Percentiles rank a stretch among this genome's conserved stretches.
Evolutionary conservation across 768 basidiomycete species (phyloP).

Genomic region (Mycena vitilis): DNA sequence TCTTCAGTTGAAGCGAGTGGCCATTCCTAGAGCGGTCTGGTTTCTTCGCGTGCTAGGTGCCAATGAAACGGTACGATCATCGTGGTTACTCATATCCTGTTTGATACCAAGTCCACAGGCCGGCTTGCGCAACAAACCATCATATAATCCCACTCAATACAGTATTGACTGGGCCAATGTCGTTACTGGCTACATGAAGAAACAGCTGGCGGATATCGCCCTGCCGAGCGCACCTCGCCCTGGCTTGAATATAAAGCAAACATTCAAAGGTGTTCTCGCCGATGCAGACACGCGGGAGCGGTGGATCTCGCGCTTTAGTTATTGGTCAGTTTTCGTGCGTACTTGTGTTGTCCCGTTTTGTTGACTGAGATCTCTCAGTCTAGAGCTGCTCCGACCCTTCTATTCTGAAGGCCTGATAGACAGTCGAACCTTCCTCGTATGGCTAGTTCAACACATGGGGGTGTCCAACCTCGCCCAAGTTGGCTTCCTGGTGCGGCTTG

Average conservation of each 20-base stretch:
- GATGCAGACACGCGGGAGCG: conserved; percentile 76
- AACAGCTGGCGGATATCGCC: conserved; percentile 82
- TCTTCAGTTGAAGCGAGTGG: conserved; percentile 79
- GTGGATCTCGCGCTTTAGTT: conserved; percentile 85
- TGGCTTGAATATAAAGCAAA: conserved; percentile 84
- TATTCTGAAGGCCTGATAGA: conserved; percentile 87
- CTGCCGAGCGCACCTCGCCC: conserved; percentile 83
- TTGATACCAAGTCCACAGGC: conserved; percentile 55
- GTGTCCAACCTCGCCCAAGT: conserved; percentile 85
- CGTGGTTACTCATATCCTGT: not conserved
- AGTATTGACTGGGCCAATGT: conserved; percentile 88
- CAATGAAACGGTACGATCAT: conserved; percentile 76
- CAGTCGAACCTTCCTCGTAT: conserved; percentile 77
- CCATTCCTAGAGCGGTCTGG: conserved; percentile 87
- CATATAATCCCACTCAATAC: conserved; percentile 86
- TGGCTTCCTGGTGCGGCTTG: conserved; percentile 79
- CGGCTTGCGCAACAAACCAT: conserved; percentile 79
- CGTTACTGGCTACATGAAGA: conserved; percentile 84
- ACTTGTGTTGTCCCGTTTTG: not conserved
- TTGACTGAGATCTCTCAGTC: conserved; percentile 50
- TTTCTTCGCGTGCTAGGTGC: conserved; percentile 88
- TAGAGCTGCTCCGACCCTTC: conserved; percentile 78
- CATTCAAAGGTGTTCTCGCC: conserved; percentile 83
- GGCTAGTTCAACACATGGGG: conserved; percentile 84
- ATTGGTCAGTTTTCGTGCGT: conserved; percentile 62